Evolutionary conservation across 2,329 filamentous ascomycete genomes (phyloP).

Genomic region (Exophiala dermatitidis): DNA sequence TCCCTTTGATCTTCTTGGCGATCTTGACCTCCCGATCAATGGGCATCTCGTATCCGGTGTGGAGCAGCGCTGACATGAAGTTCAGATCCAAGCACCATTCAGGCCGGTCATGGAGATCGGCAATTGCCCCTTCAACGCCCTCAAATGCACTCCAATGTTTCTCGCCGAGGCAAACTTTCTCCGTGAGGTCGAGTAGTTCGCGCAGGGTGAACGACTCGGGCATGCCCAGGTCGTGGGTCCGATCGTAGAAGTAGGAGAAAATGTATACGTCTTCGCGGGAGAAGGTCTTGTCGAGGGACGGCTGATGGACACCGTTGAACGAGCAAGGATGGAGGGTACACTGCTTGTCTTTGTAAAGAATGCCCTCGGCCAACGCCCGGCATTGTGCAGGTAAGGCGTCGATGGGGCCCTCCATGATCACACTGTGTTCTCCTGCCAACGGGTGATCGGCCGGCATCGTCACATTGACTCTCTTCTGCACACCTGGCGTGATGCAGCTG

Average conservation of each 20-base stretch:
- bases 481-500: conserved; percentile 79
- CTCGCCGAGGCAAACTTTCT: conserved; percentile 75
- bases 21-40: conserved; percentile 94
- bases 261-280: conserved; percentile 86
- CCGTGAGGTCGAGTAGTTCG: conserved; percentile 79
- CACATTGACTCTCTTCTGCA: conserved; percentile 66
- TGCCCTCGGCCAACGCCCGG: conserved; percentile 81
- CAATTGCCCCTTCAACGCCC: conserved; percentile 66
- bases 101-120: conserved; percentile 72
- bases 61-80: conserved; percentile 88
- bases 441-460: conserved; percentile 59
- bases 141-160: conserved; percentile 72
- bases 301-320: conserved; percentile 96
- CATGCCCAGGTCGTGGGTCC: conserved; percentile 89
- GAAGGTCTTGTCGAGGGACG: conserved; percentile 86
- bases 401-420: conserved; percentile 83
- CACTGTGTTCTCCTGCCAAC: conserved; percentile 56
- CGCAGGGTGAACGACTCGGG: conserved; percentile 91
- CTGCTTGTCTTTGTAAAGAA: conserved; percentile 74
- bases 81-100: conserved; percentile 93
- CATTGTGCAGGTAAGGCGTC: conserved; percentile 75
- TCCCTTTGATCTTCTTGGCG: conserved; percentile 96
- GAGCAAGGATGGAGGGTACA: conserved; percentile 89
- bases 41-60: conserved; percentile 97
- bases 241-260: conserved; percentile 97